These are phyloP conservation scores for Cetradonia linearis DNA, from an alignment of 495 filamentous ascomycete genomes.

Conservation along the genomic window DNA sequence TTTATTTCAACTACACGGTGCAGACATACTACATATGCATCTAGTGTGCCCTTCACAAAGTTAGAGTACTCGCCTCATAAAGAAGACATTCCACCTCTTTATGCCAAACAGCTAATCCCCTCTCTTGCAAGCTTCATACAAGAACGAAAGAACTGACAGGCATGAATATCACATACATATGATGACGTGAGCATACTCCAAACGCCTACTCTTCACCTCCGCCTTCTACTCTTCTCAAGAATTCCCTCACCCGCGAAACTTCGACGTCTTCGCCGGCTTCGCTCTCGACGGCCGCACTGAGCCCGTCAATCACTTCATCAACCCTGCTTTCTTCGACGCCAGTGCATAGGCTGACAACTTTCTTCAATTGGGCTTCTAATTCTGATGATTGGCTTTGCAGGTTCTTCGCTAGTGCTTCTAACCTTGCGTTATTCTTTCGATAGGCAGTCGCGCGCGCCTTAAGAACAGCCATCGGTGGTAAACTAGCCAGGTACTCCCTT, in stretches of 20 bases:
- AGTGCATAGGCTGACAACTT: constrained; percentile 60
- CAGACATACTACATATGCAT: background rate
- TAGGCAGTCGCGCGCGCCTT: constrained; percentile 39
- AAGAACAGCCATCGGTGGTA: constrained; percentile 28
- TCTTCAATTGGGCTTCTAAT: constrained; percentile 58
- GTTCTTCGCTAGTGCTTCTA: constrained; percentile 36
- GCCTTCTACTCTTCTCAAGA: constrained; percentile 59
- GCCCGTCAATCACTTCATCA: constrained; percentile 49
- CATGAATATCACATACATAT: background rate
- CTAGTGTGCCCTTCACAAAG: no score
- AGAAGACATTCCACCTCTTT: background rate
- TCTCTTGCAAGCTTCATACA: background rate
- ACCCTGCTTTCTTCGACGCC: constrained; percentile 46
- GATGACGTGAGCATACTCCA: no score
- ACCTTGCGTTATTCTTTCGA: constrained; percentile 33
- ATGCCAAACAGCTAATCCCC: background rate
- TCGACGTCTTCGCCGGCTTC: constrained; percentile 57
- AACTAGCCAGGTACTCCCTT: constrained; percentile 22
- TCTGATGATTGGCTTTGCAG: constrained; percentile 54
- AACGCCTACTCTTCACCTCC: constrained; percentile 16
- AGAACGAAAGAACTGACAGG: background rate
- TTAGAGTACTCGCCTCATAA: no score
- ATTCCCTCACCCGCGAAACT: constrained; percentile 57
- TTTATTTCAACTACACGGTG: background rate
- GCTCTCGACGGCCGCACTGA: constrained; percentile 63